Percentiles rank a stretch among this genome's conserved stretches.
Conservation (phyloP, 2,329 filamentous ascomycete species). For the Neonectria neomacrospora region DNA sequence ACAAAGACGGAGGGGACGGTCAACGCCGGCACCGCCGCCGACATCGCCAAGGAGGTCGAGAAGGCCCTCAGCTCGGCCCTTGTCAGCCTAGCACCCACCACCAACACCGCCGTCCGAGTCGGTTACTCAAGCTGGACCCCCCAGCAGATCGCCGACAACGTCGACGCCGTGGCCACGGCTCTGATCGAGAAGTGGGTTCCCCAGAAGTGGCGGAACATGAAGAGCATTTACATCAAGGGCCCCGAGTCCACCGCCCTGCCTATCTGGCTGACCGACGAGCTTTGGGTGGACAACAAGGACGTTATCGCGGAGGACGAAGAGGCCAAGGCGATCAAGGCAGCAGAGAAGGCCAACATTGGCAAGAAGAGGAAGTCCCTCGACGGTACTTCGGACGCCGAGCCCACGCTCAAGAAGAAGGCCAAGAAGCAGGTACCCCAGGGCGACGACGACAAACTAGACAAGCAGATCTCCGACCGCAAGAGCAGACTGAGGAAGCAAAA, state of each 20-base stretch:
- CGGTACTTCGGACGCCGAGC: constrained; percentile 53
- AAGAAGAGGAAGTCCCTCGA: constrained; percentile 71
- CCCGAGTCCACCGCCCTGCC: constrained; percentile 88
- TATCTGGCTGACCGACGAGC: constrained; percentile 92
- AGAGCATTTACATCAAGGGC: constrained; percentile 89
- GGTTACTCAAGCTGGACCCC: constrained; percentile 79
- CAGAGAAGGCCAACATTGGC: constrained; percentile 67
- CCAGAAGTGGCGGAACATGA: constrained; percentile 88
- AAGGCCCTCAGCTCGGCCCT: constrained; percentile 81
- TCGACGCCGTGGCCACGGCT: constrained; percentile 74
- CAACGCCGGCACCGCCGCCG: constrained; percentile 65
- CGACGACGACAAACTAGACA: constrained; percentile 65
- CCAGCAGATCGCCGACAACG: constrained; percentile 82
- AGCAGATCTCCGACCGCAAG: constrained; percentile 70
- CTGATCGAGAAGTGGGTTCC: constrained; percentile 84
- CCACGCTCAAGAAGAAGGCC: constrained; percentile 52
- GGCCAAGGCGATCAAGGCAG: constrained; percentile 55
- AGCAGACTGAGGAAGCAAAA: constrained; percentile 68
- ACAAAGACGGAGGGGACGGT: constrained; percentile 56
- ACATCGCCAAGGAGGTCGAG: constrained; percentile 84
- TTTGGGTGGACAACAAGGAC: constrained; percentile 84
- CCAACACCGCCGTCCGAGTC: constrained; percentile 83
- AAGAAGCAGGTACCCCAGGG: constrained; percentile 54
- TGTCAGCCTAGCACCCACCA: constrained; percentile 81
- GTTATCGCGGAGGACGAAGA: constrained; percentile 72